Conservation (phyloP, 1,139 yeast species). For the Pichia sp. region DNA sequence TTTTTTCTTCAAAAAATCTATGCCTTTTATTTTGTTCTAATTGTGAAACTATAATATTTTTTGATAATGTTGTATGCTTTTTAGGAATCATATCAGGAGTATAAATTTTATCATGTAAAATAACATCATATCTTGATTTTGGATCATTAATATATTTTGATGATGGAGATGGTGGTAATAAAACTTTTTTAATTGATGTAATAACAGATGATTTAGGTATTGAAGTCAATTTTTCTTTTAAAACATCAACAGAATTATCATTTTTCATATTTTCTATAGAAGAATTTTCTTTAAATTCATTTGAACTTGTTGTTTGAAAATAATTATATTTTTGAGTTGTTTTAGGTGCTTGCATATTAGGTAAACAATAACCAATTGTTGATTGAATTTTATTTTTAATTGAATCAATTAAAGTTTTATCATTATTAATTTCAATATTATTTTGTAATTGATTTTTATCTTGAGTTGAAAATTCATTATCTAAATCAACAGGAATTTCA, state of each 20-base stretch:
- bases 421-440: not conserved
- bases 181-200: conserved; percentile 73
- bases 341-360: conserved; percentile 13
- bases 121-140: conserved; percentile 38
- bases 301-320: conserved; percentile 29
- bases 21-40: conserved; percentile 27
- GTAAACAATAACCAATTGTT: conserved; percentile 16
- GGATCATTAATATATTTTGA: conserved; percentile 63
- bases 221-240: conserved; percentile 9
- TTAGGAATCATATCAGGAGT: conserved; percentile 44
- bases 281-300: not conserved
- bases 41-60: conserved; percentile 13
- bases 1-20: conserved; percentile 60
- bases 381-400: conserved; percentile 13
- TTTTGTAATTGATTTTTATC: not conserved
- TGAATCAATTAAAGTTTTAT: conserved; percentile 3
- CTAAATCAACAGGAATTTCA: conserved; percentile 25
- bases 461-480: not conserved
- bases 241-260: not conserved
- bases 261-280: no score
- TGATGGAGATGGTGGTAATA: conserved; percentile 86
- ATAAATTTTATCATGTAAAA: conserved; percentile 77
- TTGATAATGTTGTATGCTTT: conserved; percentile 17
- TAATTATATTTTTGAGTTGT: conserved; percentile 29
- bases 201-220: conserved; percentile 68